Percentiles rank a stretch among this genome's conserved stretches.
These are phyloP conservation scores for Apiotrichum gracile DNA, from an alignment of 1,284 basidiomycete genomes.

Conservation along the genomic window DNA sequence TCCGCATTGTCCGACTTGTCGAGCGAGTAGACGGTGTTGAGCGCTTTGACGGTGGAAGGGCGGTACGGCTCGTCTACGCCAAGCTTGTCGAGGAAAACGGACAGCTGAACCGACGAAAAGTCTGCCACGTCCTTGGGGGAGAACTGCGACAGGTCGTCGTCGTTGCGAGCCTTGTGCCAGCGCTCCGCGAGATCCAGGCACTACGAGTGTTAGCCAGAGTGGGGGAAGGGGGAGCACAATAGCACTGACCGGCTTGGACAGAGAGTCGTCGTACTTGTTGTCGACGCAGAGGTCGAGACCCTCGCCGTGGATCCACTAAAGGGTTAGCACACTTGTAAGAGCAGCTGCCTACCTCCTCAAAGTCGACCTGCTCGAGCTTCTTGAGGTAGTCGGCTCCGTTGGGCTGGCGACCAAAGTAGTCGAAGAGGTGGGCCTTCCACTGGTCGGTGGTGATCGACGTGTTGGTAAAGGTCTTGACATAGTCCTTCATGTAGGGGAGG, in stretches of 20 bases:
- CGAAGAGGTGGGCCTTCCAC: conserved; percentile 80
- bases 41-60: conserved; percentile 30
- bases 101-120: conserved; percentile 41
- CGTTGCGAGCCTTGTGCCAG: conserved; percentile 66
- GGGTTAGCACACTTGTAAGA: conserved; percentile 1
- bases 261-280: conserved; percentile 73
- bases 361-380: conserved; percentile 68
- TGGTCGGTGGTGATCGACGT: conserved; percentile 80
- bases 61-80: conserved; percentile 36
- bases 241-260: conserved; percentile 56
- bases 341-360: conserved; percentile 55
- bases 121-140: conserved; percentile 34
- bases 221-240: background rate
- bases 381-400: conserved; percentile 61
- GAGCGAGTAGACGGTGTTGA: conserved; percentile 49
- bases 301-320: conserved; percentile 76
- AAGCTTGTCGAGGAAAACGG: conserved; percentile 51
- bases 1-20: conserved; percentile 48
- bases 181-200: conserved; percentile 60
- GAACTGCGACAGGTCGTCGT: conserved; percentile 44
- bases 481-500: conserved; percentile 67
- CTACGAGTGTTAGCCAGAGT: conserved; percentile 15
- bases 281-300: conserved; percentile 70
- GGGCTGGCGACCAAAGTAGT: conserved; percentile 58
- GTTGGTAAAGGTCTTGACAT: conserved; percentile 51